phyloP scores from a whole-genome alignment of 2,329 filamentous ascomycete species.

The Hirsutella thompsonii region DNA sequence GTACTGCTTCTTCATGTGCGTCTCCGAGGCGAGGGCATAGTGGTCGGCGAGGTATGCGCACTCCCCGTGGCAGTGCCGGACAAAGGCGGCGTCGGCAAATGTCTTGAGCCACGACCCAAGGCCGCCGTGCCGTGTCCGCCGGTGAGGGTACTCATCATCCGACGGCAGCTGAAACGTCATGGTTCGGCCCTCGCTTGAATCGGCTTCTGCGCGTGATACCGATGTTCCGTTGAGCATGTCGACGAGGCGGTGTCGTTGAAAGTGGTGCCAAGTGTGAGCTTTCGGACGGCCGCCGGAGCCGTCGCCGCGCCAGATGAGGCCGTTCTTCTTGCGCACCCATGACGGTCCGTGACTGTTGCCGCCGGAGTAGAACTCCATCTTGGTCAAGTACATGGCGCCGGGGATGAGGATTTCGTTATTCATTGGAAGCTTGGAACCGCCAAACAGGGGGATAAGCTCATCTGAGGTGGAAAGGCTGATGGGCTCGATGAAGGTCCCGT shows the following conservation, averaged over 20 bases:
- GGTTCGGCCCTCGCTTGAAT: conserved; percentile 16
- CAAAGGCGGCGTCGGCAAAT: conserved; percentile 31
- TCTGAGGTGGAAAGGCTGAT: conserved; percentile 36
- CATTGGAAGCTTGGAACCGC: conserved; percentile 47
- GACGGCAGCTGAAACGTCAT: conserved; percentile 37
- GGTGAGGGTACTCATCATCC: conserved; percentile 27
- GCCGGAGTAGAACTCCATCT: conserved; percentile 46
- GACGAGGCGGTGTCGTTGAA: conserved; percentile 58
- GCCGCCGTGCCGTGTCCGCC: conserved; percentile 15
- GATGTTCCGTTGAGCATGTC: conserved; percentile 54
- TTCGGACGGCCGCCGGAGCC: conserved; percentile 45
- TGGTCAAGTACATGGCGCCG: conserved; percentile 49
- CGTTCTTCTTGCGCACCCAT: conserved; percentile 44
- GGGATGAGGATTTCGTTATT: conserved; percentile 55
- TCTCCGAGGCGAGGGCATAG: conserved; percentile 16
- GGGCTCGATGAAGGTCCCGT: conserved; percentile 45
- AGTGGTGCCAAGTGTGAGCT: conserved; percentile 47
- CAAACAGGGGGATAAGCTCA: conserved; percentile 47
- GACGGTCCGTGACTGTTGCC: conserved; percentile 37
- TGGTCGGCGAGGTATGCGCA: conserved; percentile 26
- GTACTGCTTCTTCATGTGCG: conserved; percentile 36
- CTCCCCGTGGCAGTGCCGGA: conserved; percentile 23
- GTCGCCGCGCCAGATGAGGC: conserved; percentile 50
- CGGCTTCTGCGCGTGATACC: conserved; percentile 33
- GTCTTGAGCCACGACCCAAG: conserved; percentile 26